Percentiles rank a stretch among this genome's conserved stretches.
Conservation (phyloP, 371 early-diverging fungal species). For the Mucor velutinosus region DNA sequence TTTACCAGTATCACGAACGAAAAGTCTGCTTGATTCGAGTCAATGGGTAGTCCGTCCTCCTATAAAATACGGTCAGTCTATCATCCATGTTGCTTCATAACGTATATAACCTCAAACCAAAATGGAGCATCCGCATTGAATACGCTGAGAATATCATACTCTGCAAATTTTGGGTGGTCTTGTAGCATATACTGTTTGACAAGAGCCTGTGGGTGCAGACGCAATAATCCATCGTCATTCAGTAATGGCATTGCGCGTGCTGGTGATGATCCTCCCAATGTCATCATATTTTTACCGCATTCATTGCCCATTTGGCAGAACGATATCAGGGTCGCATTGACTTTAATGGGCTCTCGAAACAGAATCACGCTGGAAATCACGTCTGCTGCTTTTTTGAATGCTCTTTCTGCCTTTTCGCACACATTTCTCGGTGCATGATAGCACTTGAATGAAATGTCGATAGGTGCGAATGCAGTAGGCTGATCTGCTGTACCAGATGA, state of each 20-base stretch:
- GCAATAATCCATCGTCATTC: conserved; percentile 26
- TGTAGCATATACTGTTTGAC: conserved; percentile 49
- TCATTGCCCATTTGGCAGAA: conserved; percentile 41
- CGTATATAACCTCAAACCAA: conserved; percentile 36
- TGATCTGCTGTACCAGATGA: background rate
- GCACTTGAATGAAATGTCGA: conserved; percentile 20
- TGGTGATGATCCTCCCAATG: conserved; percentile 42
- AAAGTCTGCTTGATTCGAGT: conserved; percentile 53
- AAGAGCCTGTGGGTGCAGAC: conserved; percentile 61
- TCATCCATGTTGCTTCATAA: background rate
- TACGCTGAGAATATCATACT: conserved; percentile 56
- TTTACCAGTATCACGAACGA: conserved; percentile 50
- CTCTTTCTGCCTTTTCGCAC: conserved; percentile 35
- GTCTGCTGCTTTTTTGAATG: conserved; percentile 33
- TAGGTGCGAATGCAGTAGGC: background rate
- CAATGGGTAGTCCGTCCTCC: conserved; percentile 43
- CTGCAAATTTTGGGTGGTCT: conserved; percentile 27
- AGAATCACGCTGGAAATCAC: conserved; percentile 28
- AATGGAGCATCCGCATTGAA: conserved; percentile 61
- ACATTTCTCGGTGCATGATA: background rate
- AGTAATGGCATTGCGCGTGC: conserved; percentile 34
- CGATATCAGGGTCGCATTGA: conserved; percentile 47
- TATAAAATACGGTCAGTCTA: background rate
- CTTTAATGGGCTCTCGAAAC: conserved; percentile 34
- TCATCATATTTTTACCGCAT: conserved; percentile 28